Conservation (phyloP, 129 eudicot genomes). For the Ambrosia trifida region DNA sequence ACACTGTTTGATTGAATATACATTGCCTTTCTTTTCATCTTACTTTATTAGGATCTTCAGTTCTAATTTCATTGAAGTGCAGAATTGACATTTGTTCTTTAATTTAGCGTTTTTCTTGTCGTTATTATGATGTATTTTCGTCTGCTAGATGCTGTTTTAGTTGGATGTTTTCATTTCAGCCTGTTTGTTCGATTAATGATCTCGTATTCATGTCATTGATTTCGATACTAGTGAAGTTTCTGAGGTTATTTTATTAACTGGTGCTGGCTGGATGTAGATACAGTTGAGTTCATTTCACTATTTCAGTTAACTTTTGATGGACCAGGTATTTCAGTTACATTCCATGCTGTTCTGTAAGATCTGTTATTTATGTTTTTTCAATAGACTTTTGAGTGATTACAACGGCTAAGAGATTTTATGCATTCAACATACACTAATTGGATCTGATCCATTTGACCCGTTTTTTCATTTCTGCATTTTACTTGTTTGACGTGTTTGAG, state of each 20-base stretch:
- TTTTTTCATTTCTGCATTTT: neutral
- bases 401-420: neutral
- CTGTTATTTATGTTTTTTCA: neutral
- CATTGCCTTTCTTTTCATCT: neutral
- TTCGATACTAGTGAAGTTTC: constrained; percentile 23
- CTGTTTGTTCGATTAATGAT: neutral
- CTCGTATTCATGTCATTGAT: constrained; percentile 9
- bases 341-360: neutral
- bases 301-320: constrained; percentile 48
- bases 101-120: neutral
- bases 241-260: constrained; percentile 16
- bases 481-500: neutral
- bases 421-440: neutral
- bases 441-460: neutral
- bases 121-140: neutral
- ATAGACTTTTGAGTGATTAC: neutral
- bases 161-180: neutral
- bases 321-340: constrained; percentile 19
- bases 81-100: neutral
- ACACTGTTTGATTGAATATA: constrained; percentile 7
- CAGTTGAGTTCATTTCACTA: constrained; percentile 30
- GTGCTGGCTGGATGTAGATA: constrained; percentile 26
- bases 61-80: neutral
- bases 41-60: neutral
- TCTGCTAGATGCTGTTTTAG: constrained; percentile 12